phyloP scores from a whole-genome alignment of 2,329 filamentous ascomycete genomes.

The Trichoderma sp. region DNA sequence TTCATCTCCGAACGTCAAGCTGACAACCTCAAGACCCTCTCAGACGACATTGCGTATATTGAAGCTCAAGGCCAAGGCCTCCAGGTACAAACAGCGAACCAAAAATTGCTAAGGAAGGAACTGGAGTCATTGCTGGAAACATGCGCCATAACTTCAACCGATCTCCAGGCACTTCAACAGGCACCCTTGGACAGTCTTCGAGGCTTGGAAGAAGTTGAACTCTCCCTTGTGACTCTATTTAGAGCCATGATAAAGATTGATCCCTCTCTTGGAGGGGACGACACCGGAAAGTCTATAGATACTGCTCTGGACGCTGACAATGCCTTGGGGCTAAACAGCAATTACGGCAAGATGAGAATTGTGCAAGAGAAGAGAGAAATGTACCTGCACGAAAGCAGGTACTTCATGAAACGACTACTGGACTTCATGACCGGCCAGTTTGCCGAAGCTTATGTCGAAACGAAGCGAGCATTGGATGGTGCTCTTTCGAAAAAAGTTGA shows the following conservation, averaged over 20 bases:
- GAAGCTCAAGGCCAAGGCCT: slow-evolving; percentile 96
- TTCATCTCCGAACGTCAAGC: not conserved
- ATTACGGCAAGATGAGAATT: slow-evolving; percentile 87
- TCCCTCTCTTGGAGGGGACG: slow-evolving; percentile 63
- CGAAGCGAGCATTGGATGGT: slow-evolving; percentile 61
- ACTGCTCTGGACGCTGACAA: slow-evolving; percentile 43
- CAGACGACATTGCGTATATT: slow-evolving; percentile 94
- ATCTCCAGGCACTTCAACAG: slow-evolving; percentile 67
- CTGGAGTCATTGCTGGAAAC: slow-evolving; percentile 85
- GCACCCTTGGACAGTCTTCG: slow-evolving; percentile 69
- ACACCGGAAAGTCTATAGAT: slow-evolving; percentile 48
- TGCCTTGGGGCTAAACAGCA: slow-evolving; percentile 58
- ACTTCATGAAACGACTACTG: slow-evolving; percentile 76
- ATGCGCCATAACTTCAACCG: slow-evolving; percentile 78
- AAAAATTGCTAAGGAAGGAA: slow-evolving; percentile 88
- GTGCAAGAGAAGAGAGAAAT: slow-evolving; percentile 92
- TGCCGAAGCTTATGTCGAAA: slow-evolving; percentile 68
- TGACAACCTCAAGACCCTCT: slow-evolving; percentile 64
- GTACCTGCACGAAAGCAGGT: slow-evolving; percentile 71
- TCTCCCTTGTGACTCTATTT: slow-evolving; percentile 75
- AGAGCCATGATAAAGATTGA: slow-evolving; percentile 94
- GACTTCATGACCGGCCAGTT: slow-evolving; percentile 82
- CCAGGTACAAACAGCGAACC: slow-evolving; percentile 95
- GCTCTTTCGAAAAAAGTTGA: slow-evolving; percentile 67
- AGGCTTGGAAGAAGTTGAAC: slow-evolving; percentile 75